Evolutionary conservation across 2,329 filamentous ascomycete genomes (phyloP), one percentile per base, ranked within the genome.

Genomic region (Clarireedia homoeocarpa): DNA sequence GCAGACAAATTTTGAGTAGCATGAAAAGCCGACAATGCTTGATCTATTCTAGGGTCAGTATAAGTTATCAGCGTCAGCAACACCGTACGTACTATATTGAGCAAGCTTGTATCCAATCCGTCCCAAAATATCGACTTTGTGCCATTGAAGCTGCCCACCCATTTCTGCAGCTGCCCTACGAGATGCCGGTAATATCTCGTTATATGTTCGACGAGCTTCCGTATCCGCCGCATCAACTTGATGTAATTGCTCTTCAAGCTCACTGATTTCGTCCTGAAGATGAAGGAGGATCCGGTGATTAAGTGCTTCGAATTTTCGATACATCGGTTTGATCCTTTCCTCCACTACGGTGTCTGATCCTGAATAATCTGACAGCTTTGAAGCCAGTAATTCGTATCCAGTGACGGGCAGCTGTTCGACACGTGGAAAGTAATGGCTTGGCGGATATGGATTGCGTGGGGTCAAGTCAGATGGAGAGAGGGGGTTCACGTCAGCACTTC

Each of bases 201-300:
- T 50, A 10, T 59, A 7, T 23, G 51, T 60, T 9, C 62, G 56
- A 39, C 68, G 58, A 5, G 67, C 64, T 52, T 78, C 74, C 0
- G 80, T 80, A 62, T 83, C 80, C 1, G 73, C 71, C 20, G 72
- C 73, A 65, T 96, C 91, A 1, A 94, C 71, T 0, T 77, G 75
- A 17, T 82, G 80, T 1, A 96, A 77, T 56, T 91, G 83, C 65
- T 90, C 85, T 70, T 96, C 91, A 39, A 95, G 75, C 64, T 92
- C 86, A 30, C 78, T 77, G 17, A 96, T 81, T 69, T 95, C 89
- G 66, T 95, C 90, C 70, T 96, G 91, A 15, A 95, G 76, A 60
- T 94, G 85, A 0, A 96, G 75, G 2, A 96, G 74, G 2, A 95
- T 73, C 2, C 91, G 84, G 68, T 95, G 90, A 64, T 94, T 91